Conservation (phyloP, 2,329 filamentous ascomycete species). For the Colletotrichum tanaceti region DNA sequence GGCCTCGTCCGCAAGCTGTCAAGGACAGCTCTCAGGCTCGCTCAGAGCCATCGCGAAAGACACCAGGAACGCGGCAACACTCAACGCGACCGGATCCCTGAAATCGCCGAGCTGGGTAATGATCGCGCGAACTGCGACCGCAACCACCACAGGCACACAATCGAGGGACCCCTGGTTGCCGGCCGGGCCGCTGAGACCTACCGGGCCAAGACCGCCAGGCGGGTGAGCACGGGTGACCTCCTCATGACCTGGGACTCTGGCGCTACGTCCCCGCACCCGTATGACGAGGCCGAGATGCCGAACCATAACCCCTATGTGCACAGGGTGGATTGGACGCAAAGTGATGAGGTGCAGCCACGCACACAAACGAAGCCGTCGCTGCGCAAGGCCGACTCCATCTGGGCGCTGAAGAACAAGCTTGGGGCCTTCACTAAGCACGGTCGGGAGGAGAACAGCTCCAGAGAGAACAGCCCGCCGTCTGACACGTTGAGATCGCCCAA, state of each 20-base stretch:
- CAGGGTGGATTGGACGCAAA: slow-evolving; percentile 69
- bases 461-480: slow-evolving; percentile 38
- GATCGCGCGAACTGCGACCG: slow-evolving; percentile 36
- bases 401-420: slow-evolving; percentile 59
- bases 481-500: slow-evolving; percentile 46
- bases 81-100: slow-evolving; percentile 53
- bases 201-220: slow-evolving; percentile 43
- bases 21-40: slow-evolving; percentile 54
- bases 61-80: slow-evolving; percentile 57
- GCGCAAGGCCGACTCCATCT: slow-evolving; percentile 61
- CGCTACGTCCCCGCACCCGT: slow-evolving; percentile 21
- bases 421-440: slow-evolving; percentile 49
- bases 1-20: slow-evolving; percentile 57
- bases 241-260: slow-evolving; percentile 41
- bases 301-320: slow-evolving; percentile 49
- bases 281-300: slow-evolving; percentile 45
- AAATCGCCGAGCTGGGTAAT: slow-evolving; percentile 49
- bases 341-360: slow-evolving; percentile 57
- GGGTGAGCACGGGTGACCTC: slow-evolving; percentile 55
- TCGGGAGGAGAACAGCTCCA: slow-evolving; percentile 45
- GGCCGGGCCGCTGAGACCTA: slow-evolving; percentile 28
- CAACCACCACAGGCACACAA: slow-evolving; percentile 47
- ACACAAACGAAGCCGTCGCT: slow-evolving; percentile 48
- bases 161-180: slow-evolving; percentile 45
- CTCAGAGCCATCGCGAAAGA: slow-evolving; percentile 53